phyloP scores from a whole-genome alignment of 2,329 filamentous ascomycete species.

The Cadophora gregata region DNA sequence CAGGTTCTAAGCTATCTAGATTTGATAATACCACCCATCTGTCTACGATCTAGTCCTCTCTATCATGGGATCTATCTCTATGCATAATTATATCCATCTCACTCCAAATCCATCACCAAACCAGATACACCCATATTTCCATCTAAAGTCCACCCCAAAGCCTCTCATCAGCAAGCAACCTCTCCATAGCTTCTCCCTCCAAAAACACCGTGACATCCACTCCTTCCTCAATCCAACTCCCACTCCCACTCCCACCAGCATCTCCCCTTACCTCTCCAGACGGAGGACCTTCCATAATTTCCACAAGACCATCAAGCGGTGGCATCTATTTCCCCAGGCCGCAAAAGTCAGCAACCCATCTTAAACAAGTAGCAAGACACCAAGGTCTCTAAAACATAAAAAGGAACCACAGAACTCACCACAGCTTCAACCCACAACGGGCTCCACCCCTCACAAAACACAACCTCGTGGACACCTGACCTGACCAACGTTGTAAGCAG shows the following conservation, averaged over 20 bases:
- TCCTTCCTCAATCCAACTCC: conserved; percentile 41
- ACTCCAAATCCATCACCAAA: too few relatives aligned
- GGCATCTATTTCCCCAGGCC: conserved; percentile 47
- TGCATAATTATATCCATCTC: too few relatives aligned
- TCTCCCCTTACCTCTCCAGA: conserved; percentile 21
- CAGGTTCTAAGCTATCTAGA: too few relatives aligned
- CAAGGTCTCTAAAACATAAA: background rate
- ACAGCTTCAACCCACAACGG: conserved; percentile 49
- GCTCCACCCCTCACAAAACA: conserved; percentile 44
- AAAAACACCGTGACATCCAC: conserved; percentile 47
- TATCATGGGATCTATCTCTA: too few relatives aligned
- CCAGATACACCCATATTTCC: too few relatives aligned
- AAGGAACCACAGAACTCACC: background rate
- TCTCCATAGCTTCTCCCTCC: conserved; percentile 41
- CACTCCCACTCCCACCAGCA: too few relatives aligned
- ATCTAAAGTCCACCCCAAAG: conserved; percentile 24
- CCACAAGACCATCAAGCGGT: conserved; percentile 50
- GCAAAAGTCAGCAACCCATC: background rate
- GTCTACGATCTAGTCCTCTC: too few relatives aligned
- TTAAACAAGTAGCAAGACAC: too few relatives aligned
- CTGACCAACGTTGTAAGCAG: conserved; percentile 54
- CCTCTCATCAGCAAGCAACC: conserved; percentile 39
- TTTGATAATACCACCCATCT: too few relatives aligned
- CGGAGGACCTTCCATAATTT: conserved; percentile 47
- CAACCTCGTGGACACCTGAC: conserved; percentile 48